These are phyloP conservation scores for Ligustrum vulgare DNA, from an alignment of 257 asterid species.

Conservation along the genomic window DNA sequence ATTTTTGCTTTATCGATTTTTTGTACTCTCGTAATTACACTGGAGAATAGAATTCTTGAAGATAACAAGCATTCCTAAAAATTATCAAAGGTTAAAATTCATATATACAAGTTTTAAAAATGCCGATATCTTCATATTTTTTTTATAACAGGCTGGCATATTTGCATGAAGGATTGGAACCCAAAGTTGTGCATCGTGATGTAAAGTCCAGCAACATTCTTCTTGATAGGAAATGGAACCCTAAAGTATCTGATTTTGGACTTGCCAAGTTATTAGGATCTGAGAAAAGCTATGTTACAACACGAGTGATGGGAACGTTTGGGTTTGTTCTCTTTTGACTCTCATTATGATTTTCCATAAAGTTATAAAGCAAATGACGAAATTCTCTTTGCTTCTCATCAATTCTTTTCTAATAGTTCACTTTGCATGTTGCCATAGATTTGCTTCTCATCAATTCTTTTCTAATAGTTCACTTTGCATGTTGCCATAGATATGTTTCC, in stretches of 20 bases:
- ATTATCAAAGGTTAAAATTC: neutral
- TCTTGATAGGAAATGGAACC: slow-evolving; percentile 80
- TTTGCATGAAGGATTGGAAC: slow-evolving; percentile 97
- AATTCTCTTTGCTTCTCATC: neutral
- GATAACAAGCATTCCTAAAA: neutral
- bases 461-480: neutral
- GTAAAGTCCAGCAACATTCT: slow-evolving; percentile 98
- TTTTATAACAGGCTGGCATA: slow-evolving; percentile 68
- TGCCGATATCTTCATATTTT: neutral
- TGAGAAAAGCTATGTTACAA: slow-evolving; percentile 92
- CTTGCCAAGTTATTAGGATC: slow-evolving; percentile 88
- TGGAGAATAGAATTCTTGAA: neutral
- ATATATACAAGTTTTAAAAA: neutral
- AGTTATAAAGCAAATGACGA: neutral
- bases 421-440: slow-evolving; percentile 44
- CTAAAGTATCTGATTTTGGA: slow-evolving; percentile 96
- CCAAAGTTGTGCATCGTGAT: slow-evolving; percentile 99
- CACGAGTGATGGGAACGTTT: slow-evolving; percentile 99
- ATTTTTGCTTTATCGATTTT: neutral
- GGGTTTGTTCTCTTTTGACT: slow-evolving; percentile 63
- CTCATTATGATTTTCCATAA: slow-evolving; percentile 1
- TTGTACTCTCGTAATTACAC: neutral
- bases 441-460: slow-evolving; percentile 58
- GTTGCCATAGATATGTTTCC: slow-evolving; percentile 78
- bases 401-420: slow-evolving; percentile 4